These are phyloP conservation scores for Hygrophorus russula DNA, from an alignment of 768 basidiomycete genomes.

Conservation along the genomic window DNA sequence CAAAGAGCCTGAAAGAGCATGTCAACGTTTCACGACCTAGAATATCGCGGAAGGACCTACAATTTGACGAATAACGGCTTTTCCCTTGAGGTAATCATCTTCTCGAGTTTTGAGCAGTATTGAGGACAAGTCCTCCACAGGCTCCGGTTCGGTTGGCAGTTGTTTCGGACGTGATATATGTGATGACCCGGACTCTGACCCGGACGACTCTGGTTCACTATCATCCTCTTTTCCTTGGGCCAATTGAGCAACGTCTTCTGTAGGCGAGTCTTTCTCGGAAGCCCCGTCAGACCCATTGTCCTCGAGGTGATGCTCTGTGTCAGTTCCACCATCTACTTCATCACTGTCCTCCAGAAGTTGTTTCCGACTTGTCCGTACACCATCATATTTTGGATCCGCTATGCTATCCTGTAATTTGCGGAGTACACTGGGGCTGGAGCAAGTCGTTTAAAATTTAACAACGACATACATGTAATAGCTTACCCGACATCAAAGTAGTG, in stretches of 20 bases:
- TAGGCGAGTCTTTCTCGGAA: conserved; percentile 5
- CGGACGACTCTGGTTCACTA: conserved; percentile 1
- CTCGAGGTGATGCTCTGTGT: conserved; percentile 13
- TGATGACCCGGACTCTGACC: not conserved
- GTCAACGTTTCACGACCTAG: not conserved
- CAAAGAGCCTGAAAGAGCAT: conserved; percentile 50
- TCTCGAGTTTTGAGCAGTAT: conserved; percentile 49
- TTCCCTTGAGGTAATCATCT: conserved; percentile 71
- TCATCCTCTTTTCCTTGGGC: conserved; percentile 19
- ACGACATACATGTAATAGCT: conserved; percentile 12
- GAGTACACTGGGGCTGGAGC: conserved; percentile 52
- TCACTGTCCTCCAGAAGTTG: conserved; percentile 35
- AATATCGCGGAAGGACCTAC: conserved; percentile 30
- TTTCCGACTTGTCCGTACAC: conserved; percentile 50
- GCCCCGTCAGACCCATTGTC: conserved; percentile 9
- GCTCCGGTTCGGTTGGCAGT: conserved; percentile 9
- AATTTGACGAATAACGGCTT: conserved; percentile 73
- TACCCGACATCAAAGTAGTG: conserved; percentile 87
- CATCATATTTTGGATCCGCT: conserved; percentile 72
- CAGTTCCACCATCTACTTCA: conserved; percentile 17
- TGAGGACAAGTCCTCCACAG: conserved; percentile 33
- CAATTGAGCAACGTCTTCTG: not conserved
- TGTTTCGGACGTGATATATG: conserved; percentile 7
- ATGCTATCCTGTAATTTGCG: conserved; percentile 55
- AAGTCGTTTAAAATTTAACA: not conserved